Evolutionary conservation across 2,329 filamentous ascomycete species (phyloP).

Genomic region (Teratosphaeriaceae sp.): DNA sequence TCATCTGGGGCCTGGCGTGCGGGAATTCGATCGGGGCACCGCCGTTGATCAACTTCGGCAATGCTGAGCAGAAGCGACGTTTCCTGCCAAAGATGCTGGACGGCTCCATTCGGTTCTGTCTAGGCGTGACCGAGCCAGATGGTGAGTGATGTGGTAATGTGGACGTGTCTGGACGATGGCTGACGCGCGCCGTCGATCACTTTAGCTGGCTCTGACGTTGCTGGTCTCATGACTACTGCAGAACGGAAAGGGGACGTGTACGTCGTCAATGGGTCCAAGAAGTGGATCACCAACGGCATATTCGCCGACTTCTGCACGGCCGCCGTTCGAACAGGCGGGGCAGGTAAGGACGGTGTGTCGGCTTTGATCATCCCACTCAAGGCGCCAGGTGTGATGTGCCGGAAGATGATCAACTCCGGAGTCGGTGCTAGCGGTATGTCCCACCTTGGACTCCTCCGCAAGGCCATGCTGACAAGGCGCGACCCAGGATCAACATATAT

Average conservation of each 20-base stretch:
- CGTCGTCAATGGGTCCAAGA: constrained; percentile 55
- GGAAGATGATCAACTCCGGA: constrained; percentile 57
- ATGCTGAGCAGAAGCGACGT: constrained; percentile 49
- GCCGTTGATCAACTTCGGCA: constrained; percentile 58
- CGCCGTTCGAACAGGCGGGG: constrained; percentile 53
- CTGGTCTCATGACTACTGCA: constrained; percentile 66
- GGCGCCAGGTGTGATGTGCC: constrained; percentile 44
- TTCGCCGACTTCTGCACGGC: constrained; percentile 40
- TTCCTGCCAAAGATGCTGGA: constrained; percentile 55
- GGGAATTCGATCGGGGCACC: constrained; percentile 58
- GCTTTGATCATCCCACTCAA: constrained; percentile 51
- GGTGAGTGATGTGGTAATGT: constrained; percentile 61
- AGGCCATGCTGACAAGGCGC: too few relatives aligned
- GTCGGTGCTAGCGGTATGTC: constrained; percentile 55
- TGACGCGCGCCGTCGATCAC: too few relatives aligned
- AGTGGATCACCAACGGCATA: constrained; percentile 50
- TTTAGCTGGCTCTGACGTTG: constrained; percentile 62
- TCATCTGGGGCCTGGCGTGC: constrained; percentile 52
- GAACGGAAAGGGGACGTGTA: constrained; percentile 54
- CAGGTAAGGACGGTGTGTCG: constrained; percentile 49
- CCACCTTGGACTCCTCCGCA: too few relatives aligned
- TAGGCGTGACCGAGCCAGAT: constrained; percentile 58
- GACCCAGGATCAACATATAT: too few relatives aligned
- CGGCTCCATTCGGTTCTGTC: constrained; percentile 55
- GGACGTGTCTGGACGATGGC: constrained; percentile 35